A percentile compares a stretch with the other conserved stretches of the same genome.
Conservation (phyloP, 2,329 filamentous ascomycete species). For the Aspergillus intermedius region DNA sequence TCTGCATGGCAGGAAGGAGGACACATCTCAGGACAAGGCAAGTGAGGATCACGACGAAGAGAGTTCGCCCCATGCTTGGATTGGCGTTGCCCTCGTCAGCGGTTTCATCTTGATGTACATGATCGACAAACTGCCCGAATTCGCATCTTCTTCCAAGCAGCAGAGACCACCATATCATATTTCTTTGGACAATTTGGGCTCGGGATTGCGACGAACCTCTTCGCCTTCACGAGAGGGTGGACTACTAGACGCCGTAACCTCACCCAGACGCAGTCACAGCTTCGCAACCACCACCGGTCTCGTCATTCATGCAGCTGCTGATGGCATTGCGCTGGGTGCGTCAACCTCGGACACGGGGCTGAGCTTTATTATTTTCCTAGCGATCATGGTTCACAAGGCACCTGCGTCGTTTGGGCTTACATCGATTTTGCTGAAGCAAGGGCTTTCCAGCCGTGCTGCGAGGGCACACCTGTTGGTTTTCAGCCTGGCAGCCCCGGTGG, state of each 20-base stretch:
- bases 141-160: slow-evolving; percentile 60
- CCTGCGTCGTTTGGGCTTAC: slow-evolving; percentile 93
- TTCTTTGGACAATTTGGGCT: slow-evolving; percentile 72
- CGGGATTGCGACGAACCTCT: slow-evolving; percentile 42
- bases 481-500: slow-evolving; percentile 80
- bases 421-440: slow-evolving; percentile 82
- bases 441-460: slow-evolving; percentile 77
- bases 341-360: slow-evolving; percentile 74
- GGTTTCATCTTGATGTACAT: slow-evolving; percentile 97
- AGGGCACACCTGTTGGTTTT: slow-evolving; percentile 83
- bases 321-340: slow-evolving; percentile 92
- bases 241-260: slow-evolving; percentile 26
- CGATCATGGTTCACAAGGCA: slow-evolving; percentile 96
- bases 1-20: slow-evolving; percentile 20
- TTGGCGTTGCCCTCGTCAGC: slow-evolving; percentile 77
- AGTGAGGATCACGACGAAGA: slow-evolving; percentile 37
- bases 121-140: slow-evolving; percentile 75
- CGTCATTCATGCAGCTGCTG: slow-evolving; percentile 92
- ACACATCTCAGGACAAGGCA: slow-evolving; percentile 29
- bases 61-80: slow-evolving; percentile 61
- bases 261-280: slow-evolving; percentile 41
- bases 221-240: slow-evolving; percentile 36
- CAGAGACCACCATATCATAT: slow-evolving; percentile 72
- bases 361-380: slow-evolving; percentile 86
- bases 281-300: slow-evolving; percentile 85